Conservation (phyloP, 2,329 filamentous ascomycete species). For the Cladosporium sp. region DNA sequence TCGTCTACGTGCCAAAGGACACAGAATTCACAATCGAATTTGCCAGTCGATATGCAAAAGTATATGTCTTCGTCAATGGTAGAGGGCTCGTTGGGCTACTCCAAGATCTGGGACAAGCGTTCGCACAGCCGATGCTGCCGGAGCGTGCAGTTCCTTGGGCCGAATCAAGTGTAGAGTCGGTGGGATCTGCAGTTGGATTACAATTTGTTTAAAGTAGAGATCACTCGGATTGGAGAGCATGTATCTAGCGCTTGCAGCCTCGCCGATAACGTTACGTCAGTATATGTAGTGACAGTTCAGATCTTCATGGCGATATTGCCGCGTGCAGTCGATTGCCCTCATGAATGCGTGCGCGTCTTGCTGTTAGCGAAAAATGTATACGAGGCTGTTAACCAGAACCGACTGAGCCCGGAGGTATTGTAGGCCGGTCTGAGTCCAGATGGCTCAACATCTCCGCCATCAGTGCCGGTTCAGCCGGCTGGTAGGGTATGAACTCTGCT, state of each 20-base stretch:
- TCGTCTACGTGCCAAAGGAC: slow-evolving; percentile 50
- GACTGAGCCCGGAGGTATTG: background rate
- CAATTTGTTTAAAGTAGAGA: background rate
- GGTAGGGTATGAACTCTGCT: background rate
- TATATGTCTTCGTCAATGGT: slow-evolving; percentile 52
- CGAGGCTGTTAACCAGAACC: background rate
- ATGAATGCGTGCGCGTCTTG: background rate
- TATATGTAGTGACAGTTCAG: background rate
- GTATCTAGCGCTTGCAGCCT: background rate
- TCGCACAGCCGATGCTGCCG: slow-evolving; percentile 26
- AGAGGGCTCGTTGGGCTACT: slow-evolving; percentile 50
- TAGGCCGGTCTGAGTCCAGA: background rate
- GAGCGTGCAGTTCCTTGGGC: slow-evolving; percentile 23
- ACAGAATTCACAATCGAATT: slow-evolving; percentile 49
- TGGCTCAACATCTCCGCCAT: background rate
- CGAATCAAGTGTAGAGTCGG: background rate
- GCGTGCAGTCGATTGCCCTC: background rate
- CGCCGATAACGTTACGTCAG: background rate
- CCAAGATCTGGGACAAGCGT: slow-evolving; percentile 32
- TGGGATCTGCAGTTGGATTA: background rate
- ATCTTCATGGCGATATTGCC: background rate
- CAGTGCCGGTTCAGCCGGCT: background rate
- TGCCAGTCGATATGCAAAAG: slow-evolving; percentile 49
- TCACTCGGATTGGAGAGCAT: background rate
- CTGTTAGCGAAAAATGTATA: background rate